phyloP scores from a whole-genome alignment of 2,329 filamentous ascomycete species.

The Neonectria punicea region DNA sequence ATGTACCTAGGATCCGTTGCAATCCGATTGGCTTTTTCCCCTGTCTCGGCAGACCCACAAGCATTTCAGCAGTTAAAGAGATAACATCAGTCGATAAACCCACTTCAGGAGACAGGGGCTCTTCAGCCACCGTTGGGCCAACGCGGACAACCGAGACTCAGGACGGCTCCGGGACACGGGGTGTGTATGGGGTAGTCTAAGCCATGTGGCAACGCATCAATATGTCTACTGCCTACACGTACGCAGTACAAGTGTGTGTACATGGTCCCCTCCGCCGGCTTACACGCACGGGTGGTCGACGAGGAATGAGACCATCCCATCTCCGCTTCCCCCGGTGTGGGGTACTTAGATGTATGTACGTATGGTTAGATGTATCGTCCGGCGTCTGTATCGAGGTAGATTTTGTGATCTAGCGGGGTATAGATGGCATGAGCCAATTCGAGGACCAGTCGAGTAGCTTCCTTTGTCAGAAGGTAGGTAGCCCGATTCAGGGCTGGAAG shows the following conservation, averaged over 20 bases:
- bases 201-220: constrained; percentile 19
- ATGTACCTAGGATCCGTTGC: too few species aligned
- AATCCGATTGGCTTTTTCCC: too few species aligned
- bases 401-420: constrained; percentile 10
- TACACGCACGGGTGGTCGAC: constrained; percentile 12
- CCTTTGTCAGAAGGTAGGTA: not conserved
- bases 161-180: constrained; percentile 18
- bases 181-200: constrained; percentile 11
- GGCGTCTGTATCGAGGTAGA: constrained; percentile 7
- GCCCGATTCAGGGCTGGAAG: constrained; percentile 1
- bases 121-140: constrained; percentile 7
- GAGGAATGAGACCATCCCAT: constrained; percentile 16
- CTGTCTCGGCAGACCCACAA: too few species aligned
- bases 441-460: constrained; percentile 3
- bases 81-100: constrained; percentile 14
- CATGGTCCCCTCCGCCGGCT: constrained; percentile 8
- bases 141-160: not conserved
- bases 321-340: constrained; percentile 12
- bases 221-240: not conserved
- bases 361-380: not conserved
- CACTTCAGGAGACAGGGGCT: constrained; percentile 13
- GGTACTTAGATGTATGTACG: constrained; percentile 10
- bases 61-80: too few species aligned
- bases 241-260: not conserved
- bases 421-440: not conserved